Evolutionary conservation across 2,329 filamentous ascomycete species (phyloP), one percentile per base, ranked within the genome.

Genomic region (Akanthomyces muscarius): DNA sequence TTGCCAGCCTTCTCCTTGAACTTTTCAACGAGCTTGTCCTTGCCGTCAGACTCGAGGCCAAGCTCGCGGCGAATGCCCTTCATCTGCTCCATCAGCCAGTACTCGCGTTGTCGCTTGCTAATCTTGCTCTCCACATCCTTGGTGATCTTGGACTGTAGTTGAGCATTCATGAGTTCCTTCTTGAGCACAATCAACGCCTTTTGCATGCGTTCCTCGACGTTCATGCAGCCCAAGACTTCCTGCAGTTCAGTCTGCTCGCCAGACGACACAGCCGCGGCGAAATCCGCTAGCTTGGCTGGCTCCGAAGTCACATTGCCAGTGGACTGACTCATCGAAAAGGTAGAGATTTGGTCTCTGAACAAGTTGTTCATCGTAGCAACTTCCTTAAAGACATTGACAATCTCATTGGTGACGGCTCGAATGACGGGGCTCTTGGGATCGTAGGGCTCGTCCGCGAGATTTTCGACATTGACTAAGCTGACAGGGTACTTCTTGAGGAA

Each of bases 81-180:
- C 93, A 99, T 97, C 75, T 99, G 96, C 77, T 99, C 95, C 92
- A 97, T 96, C 53, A 99, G 81, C 91, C 92, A 98, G 78, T 98
- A 99, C 73, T 99, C 95, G 59, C 95, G 88, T 75, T 99, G 95
- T 36, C 94, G 89, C 78, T 99, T 98, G 70, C 93, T 93, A 61
- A 99, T 98, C 78, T 97, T 97, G 72, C 86, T 92, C 75, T 98
- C 95, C 21, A 99, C 96, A 72, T 99, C 95, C 78, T 97, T 97
- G 64, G 90, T 92, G 64, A 99, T 98, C 81, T 98, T 99, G 63
- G 91, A 94, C 75, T 97, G 94, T 36, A 99, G 81, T 73, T 98
- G 91, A 0, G 95, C 95, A 69, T 98, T 99, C 90, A 98, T 97
- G 61, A 97, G 85, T 78, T 99, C 95, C 76, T 97, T 98, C 80